phyloP scores from a whole-genome alignment of 2,329 filamentous ascomycete species.

The Hirsutella rhossiliensis region DNA sequence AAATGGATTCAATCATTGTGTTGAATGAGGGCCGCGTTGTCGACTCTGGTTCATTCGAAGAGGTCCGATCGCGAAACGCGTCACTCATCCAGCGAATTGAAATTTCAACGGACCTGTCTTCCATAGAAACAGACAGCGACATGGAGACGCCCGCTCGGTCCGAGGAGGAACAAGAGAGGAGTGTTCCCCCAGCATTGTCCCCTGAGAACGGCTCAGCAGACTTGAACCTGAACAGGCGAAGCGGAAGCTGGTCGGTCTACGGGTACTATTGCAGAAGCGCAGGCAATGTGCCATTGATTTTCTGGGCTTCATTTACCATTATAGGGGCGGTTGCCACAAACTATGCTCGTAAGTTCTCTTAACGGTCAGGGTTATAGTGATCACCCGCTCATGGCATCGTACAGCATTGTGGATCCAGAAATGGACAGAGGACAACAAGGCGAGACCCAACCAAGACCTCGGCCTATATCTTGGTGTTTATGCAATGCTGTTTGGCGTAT shows the following conservation, averaged over 20 bases:
- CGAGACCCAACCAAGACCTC: neutral
- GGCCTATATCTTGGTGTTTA: neutral
- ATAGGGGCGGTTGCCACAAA: neutral
- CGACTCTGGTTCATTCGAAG: neutral
- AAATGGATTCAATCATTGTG: neutral
- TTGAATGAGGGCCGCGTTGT: neutral
- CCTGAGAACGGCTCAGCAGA: too few species aligned
- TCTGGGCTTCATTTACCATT: neutral
- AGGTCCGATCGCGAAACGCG: neutral
- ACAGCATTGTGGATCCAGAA: neutral
- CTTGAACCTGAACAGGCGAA: neutral
- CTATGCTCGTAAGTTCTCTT: neutral
- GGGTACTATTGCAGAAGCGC: neutral
- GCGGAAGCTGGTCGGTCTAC: slow-evolving; percentile 1
- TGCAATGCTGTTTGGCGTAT: neutral
- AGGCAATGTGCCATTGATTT: neutral
- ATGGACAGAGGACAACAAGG: neutral
- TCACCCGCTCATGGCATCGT: neutral
- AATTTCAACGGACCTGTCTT: neutral
- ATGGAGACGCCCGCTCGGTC: too few species aligned
- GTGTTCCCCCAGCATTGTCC: too few species aligned
- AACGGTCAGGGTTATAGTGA: neutral
- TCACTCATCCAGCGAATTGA: neutral
- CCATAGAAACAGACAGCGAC: neutral
- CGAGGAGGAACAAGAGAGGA: too few species aligned